Evolutionary conservation across 331 rosid species (phyloP), one percentile per base, ranked within the genome.

Genomic region (Acacia concinna): DNA sequence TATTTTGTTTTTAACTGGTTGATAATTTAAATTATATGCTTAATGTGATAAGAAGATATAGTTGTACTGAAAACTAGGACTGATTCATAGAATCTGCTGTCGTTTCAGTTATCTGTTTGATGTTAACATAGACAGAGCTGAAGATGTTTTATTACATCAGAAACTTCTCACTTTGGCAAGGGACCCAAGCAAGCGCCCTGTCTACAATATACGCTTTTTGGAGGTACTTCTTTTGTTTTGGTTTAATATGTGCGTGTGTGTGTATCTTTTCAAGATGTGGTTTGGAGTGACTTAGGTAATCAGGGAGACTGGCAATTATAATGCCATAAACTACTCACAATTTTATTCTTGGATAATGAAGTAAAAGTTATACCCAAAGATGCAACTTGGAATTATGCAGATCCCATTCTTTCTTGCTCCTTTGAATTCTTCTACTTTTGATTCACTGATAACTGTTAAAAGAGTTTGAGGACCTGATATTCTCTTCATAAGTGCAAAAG

Each of bases 171-270:
- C 87, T 73, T 76, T 86, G 80, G 98, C 98, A 17, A 94, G 76
- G 88, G 95, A 89, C 37, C 97, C 97, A 7, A 88, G 86, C 78
- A 94, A 90, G 88, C 91, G 97, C 62, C 98, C 97, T n/a, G 95
- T 88, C 62, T 94, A 83, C 79, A 91, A 87, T 79, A 88, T 91
- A 51, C 97, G 97, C 71, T 89, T 92, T 81, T 68, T 92, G 80
- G 97, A 94, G 97, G 97, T 94, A 83, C 37, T 73, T 3, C 70
- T 76, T 35, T 74, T 47, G 23, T 34, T 86, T 77, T 78, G 10
- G 34, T 78, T 87, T 43, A 69, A 49, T 37, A 47, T 32, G 31
- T 25, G 21, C 3, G 21, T n/a, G 0, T 20, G 8, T n/a, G 20
- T n/a, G 20, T n/a, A 51, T 20, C n/a, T 40, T 28, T 51, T 57